Evolutionary conservation across 805 yeast species (phyloP).

Genomic region (Candida succiphila): DNA sequence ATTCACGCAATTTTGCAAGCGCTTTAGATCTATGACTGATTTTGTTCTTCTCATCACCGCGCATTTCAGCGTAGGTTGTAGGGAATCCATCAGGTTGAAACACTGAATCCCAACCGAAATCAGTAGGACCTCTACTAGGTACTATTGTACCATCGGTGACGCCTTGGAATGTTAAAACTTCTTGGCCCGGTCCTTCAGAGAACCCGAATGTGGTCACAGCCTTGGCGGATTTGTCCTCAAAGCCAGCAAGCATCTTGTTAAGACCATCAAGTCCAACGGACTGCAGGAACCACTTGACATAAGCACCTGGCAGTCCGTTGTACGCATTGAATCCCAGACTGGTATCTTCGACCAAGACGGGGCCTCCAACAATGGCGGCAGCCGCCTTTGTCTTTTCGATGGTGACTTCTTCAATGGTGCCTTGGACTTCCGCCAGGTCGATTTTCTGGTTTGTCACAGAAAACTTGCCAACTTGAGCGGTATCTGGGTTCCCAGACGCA

Average conservation of each 20-base stretch:
- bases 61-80: slow-evolving; percentile 86
- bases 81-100: slow-evolving; percentile 74
- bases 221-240: slow-evolving; percentile 74
- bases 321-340: slow-evolving; percentile 77
- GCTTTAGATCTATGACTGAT: slow-evolving; percentile 89
- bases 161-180: slow-evolving; percentile 78
- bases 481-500: slow-evolving; percentile 15
- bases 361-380: slow-evolving; percentile 50
- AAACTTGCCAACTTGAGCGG: slow-evolving; percentile 34
- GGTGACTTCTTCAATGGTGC: slow-evolving; percentile 74
- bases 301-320: slow-evolving; percentile 84
- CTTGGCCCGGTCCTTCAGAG: slow-evolving; percentile 70
- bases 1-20: slow-evolving; percentile 57
- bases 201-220: slow-evolving; percentile 92
- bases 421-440: slow-evolving; percentile 89
- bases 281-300: slow-evolving; percentile 79
- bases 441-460: slow-evolving; percentile 51
- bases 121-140: slow-evolving; percentile 61
- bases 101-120: slow-evolving; percentile 92
- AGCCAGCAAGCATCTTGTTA: slow-evolving; percentile 68
- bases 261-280: slow-evolving; percentile 68
- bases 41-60: slow-evolving; percentile 59
- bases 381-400: slow-evolving; percentile 72
- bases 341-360: slow-evolving; percentile 93
- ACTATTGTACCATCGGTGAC: slow-evolving; percentile 75